These are phyloP conservation scores for Dentipellis fragilis DNA, from an alignment of 768 basidiomycete species.

Conservation along the genomic window DNA sequence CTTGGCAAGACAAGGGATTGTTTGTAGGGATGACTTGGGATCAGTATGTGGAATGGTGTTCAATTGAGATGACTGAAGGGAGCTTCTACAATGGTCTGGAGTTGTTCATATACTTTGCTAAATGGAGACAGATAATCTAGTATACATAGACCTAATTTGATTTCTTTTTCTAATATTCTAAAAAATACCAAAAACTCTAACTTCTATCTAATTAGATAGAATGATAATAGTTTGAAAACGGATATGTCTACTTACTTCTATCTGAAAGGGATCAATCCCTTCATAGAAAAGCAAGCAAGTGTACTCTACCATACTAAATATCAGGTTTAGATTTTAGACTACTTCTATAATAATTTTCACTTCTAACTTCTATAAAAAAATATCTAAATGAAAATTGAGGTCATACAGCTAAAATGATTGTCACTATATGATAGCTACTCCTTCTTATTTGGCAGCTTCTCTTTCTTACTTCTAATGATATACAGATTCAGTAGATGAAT, in stretches of 20 bases:
- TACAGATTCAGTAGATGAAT: background rate
- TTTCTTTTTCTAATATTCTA: background rate
- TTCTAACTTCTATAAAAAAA: background rate
- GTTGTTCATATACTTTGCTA: background rate
- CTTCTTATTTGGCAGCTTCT: no score
- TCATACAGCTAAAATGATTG: background rate
- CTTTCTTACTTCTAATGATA: background rate
- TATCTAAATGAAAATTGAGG: background rate
- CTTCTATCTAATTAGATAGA: background rate
- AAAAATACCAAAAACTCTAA: background rate
- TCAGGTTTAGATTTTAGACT: background rate
- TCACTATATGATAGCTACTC: background rate
- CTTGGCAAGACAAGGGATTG: background rate
- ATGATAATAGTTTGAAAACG: background rate
- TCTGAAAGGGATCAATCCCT: background rate
- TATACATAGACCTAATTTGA: background rate
- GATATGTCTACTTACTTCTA: background rate
- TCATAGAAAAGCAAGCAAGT: background rate
- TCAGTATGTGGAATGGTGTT: background rate
- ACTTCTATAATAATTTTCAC: background rate
- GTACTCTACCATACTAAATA: background rate
- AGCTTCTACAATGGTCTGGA: background rate
- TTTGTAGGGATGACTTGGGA: background rate
- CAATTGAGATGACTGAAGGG: background rate
- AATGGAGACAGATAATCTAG: background rate